phyloP scores from a whole-genome alignment of 2,329 filamentous ascomycete genomes.

The Aspergillus sp. region DNA sequence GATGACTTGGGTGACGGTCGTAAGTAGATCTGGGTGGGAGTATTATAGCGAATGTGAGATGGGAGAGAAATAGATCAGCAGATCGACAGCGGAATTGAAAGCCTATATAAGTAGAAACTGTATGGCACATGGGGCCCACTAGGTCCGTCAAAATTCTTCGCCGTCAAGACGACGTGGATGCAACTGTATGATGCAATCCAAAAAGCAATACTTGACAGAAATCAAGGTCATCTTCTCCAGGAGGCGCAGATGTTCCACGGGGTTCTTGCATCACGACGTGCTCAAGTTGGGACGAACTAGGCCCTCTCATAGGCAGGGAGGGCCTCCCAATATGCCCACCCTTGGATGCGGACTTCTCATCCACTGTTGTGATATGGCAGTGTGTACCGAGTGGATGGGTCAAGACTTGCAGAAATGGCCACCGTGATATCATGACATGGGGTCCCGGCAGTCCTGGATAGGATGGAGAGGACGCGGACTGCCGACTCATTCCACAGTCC shows the following conservation, averaged over 20 bases:
- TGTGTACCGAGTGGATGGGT: slow-evolving; percentile 2
- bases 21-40: not conserved
- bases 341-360: slow-evolving; percentile 7
- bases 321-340: slow-evolving; percentile 1
- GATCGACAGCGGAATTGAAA: not conserved
- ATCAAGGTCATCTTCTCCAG: not conserved
- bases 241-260: slow-evolving; percentile 9
- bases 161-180: slow-evolving; percentile 8
- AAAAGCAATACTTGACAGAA: not conserved
- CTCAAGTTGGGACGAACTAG: slow-evolving; percentile 5
- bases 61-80: not conserved
- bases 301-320: not conserved
- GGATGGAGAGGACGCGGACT: slow-evolving; percentile 1
- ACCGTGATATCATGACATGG: slow-evolving; percentile 19
- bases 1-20: not conserved
- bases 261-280: slow-evolving; percentile 20
- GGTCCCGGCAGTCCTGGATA: not conserved
- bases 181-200: slow-evolving; percentile 24
- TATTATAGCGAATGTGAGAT: not conserved
- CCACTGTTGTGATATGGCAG: not conserved
- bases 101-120: not conserved
- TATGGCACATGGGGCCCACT: slow-evolving; percentile 10
- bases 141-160: not conserved
- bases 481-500: slow-evolving; percentile 3
- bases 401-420: slow-evolving; percentile 5